Evolutionary conservation across 2,329 filamentous ascomycete species (phyloP).

Genomic region (Grosmannia serpens): DNA sequence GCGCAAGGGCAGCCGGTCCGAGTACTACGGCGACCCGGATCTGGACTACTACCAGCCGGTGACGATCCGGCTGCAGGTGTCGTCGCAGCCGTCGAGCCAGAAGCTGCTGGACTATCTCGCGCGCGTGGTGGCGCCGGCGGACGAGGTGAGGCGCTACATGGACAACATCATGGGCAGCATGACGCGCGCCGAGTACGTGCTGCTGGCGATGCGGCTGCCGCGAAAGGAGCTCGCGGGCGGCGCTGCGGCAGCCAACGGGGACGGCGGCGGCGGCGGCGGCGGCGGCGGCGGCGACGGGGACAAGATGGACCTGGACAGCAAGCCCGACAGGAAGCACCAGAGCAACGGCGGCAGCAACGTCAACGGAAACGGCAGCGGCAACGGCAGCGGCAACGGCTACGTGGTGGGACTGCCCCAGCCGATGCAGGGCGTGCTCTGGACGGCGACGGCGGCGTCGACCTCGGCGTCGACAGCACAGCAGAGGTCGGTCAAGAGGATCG

Average conservation of each 20-base stretch:
- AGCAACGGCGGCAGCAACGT: not conserved
- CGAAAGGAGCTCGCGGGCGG: slow-evolving; percentile 20
- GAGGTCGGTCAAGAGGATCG: slow-evolving; percentile 14
- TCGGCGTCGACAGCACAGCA: slow-evolving; percentile 3
- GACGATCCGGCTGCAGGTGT: slow-evolving; percentile 41
- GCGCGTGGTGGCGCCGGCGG: slow-evolving; percentile 48
- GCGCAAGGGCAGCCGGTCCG: slow-evolving; percentile 56
- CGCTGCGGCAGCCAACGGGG: not conserved
- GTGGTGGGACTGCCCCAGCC: slow-evolving; percentile 8
- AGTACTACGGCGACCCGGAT: slow-evolving; percentile 50
- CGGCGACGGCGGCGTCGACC: slow-evolving; percentile 6
- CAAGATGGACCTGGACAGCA: slow-evolving; percentile 17
- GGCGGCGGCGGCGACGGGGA: not conserved
- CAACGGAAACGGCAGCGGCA: not conserved
- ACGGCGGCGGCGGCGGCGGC: not conserved
- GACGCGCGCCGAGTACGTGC: slow-evolving; percentile 55
- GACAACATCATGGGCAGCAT: slow-evolving; percentile 59
- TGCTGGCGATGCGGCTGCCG: slow-evolving; percentile 56
- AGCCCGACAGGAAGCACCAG: slow-evolving; percentile 6
- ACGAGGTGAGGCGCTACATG: slow-evolving; percentile 57
- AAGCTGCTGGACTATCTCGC: slow-evolving; percentile 49
- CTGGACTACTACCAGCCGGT: slow-evolving; percentile 70
- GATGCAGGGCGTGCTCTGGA: slow-evolving; percentile 13
- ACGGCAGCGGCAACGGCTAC: not conserved
- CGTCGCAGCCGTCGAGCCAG: slow-evolving; percentile 21